Conservation (phyloP, 768 basidiomycete genomes). For the Thelephora ganbajun region DNA sequence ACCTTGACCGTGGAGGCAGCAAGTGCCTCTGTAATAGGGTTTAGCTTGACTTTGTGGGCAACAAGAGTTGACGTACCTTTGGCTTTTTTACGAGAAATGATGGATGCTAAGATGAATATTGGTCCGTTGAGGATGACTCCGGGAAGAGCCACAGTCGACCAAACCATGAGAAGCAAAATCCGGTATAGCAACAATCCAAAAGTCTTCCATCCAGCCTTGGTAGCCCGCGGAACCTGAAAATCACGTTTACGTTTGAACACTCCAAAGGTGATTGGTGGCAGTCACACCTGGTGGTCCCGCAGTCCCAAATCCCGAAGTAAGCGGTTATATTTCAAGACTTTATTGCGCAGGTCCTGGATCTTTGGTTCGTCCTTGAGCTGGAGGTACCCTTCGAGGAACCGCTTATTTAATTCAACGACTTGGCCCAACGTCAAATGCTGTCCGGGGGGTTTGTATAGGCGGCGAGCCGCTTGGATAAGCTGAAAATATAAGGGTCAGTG, state of each 20-base stretch:
- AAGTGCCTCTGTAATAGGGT: conserved; percentile 58
- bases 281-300: conserved; percentile 77
- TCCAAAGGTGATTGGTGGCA: not conserved
- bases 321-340: conserved; percentile 85
- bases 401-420: conserved; percentile 87
- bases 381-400: conserved; percentile 84
- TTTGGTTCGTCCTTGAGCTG: conserved; percentile 89
- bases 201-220: conserved; percentile 78
- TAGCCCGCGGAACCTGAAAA: conserved; percentile 72
- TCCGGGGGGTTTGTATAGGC: conserved; percentile 88
- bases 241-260: not conserved
- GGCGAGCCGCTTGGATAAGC: conserved; percentile 91
- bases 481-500: conserved; percentile 17
- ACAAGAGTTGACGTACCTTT: conserved; percentile 38
- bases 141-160: conserved; percentile 78
- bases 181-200: conserved; percentile 77
- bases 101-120: conserved; percentile 80
- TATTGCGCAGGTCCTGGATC: conserved; percentile 62
- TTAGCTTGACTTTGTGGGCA: not conserved
- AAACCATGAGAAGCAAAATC: conserved; percentile 57
- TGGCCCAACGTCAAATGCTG: conserved; percentile 90
- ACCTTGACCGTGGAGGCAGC: conserved; percentile 93
- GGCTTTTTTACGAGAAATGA: conserved; percentile 81
- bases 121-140: conserved; percentile 87
- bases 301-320: conserved; percentile 79